Evolutionary conservation across 176 grass and related monocot species (phyloP).

Genomic region (Hordeum marinum): DNA sequence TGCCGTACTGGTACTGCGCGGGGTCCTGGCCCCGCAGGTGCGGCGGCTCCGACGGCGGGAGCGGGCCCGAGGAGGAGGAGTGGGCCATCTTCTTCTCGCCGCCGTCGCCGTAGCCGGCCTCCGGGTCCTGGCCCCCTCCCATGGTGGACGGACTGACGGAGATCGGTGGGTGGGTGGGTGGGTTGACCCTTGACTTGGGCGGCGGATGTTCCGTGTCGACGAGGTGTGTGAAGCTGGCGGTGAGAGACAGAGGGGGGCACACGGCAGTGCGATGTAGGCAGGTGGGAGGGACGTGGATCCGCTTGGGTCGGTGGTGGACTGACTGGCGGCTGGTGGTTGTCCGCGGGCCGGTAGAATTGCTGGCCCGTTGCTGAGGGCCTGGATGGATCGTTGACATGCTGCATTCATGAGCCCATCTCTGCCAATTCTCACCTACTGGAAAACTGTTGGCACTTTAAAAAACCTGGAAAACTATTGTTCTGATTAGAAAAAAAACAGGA

Average conservation of each 20-base stretch:
- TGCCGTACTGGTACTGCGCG: conserved; percentile 23
- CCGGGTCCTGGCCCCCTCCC: conserved; percentile 26
- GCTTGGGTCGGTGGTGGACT: too few species aligned
- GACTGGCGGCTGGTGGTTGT: too few species aligned
- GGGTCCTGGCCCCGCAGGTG: conserved; percentile 40
- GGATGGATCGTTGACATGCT: too few species aligned
- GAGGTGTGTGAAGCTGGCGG: neutral
- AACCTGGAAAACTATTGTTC: too few species aligned
- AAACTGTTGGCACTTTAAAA: too few species aligned
- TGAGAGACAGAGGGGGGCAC: neutral
- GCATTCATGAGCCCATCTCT: too few species aligned
- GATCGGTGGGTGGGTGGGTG: neutral
- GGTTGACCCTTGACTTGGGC: conserved; percentile 11
- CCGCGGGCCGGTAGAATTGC: too few species aligned
- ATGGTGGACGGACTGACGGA: conserved; percentile 8
- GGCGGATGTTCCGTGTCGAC: neutral
- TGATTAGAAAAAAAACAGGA: too few species aligned
- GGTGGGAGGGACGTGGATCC: neutral
- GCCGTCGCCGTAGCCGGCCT: conserved; percentile 15
- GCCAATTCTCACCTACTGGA: too few species aligned
- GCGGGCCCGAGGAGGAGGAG: conserved; percentile 25
- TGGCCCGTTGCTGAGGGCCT: too few species aligned
- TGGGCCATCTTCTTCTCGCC: neutral
- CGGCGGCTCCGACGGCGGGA: conserved; percentile 39
- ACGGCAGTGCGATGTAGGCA: neutral